Evolutionary conservation across 2,329 filamentous ascomycete genomes (phyloP).

Genomic region (Grosmannia huntii): DNA sequence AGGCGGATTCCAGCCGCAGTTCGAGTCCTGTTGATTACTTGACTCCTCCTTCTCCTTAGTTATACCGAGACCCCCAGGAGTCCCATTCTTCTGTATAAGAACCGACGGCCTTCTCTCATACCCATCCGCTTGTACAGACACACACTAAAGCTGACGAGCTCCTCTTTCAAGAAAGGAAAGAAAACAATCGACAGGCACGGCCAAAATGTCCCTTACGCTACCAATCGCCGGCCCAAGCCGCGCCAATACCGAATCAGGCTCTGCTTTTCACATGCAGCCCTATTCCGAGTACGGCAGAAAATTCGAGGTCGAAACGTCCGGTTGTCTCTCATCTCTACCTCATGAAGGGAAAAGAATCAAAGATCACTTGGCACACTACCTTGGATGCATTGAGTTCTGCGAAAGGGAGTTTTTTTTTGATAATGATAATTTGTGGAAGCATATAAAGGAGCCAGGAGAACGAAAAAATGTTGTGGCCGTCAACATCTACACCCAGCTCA

Average conservation of each 20-base stretch:
- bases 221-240: not conserved
- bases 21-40: no score
- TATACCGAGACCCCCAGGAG: no score
- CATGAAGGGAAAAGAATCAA: not conserved
- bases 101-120: no score
- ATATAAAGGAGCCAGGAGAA: no score
- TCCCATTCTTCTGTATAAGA: no score
- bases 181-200: no score
- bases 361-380: conserved; percentile 2
- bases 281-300: not conserved
- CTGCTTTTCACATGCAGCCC: no score
- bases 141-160: no score
- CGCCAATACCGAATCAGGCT: not conserved
- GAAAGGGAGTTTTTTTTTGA: not conserved
- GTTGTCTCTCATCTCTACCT: not conserved
- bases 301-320: not conserved
- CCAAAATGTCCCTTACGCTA: not conserved
- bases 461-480: not conserved
- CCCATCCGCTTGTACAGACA: no score
- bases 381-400: conserved; percentile 1
- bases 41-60: no score
- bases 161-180: no score
- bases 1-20: no score
- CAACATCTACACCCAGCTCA: not conserved
- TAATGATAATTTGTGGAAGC: not conserved